Conservation (phyloP, 208 protist species). For the Angomonas ambiguus region DNA sequence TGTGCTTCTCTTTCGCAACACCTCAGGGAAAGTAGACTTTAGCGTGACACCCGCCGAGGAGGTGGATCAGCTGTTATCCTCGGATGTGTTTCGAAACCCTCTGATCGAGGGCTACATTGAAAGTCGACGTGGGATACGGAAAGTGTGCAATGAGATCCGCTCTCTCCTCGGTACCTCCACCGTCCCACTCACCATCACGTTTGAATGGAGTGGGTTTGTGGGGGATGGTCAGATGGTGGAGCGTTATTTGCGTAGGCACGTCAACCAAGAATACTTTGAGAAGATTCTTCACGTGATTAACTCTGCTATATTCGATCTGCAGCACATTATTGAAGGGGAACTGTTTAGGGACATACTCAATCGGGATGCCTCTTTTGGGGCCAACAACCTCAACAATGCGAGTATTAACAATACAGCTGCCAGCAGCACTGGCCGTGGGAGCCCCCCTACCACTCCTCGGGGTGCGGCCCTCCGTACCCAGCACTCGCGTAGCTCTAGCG, state of each 20-base stretch:
- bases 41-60: slow-evolving; percentile 46
- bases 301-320: slow-evolving; percentile 25
- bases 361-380: neutral
- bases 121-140: slow-evolving; percentile 38
- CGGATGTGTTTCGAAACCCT: slow-evolving; percentile 77
- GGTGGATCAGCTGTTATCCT: slow-evolving; percentile 62
- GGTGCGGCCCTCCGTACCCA: neutral
- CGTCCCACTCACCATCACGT: slow-evolving; percentile 36
- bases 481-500: neutral
- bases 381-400: neutral
- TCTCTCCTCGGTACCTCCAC: slow-evolving; percentile 28
- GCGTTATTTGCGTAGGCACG: slow-evolving; percentile 56
- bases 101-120: slow-evolving; percentile 82
- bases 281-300: slow-evolving; percentile 29
- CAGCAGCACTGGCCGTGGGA: slow-evolving; percentile 1
- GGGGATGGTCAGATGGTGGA: slow-evolving; percentile 48
- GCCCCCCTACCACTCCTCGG: neutral
- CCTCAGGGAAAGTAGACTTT: slow-evolving; percentile 47
- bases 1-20: slow-evolving; percentile 45
- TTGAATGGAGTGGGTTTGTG: slow-evolving; percentile 69
- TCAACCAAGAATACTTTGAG: slow-evolving; percentile 55
- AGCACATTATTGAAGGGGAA: neutral
- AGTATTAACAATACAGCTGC: neutral
- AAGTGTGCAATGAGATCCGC: slow-evolving; percentile 39
- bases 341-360: neutral